These are phyloP conservation scores for Solanum chacoense DNA, from an alignment of 305 asterid genomes.

Conservation along the genomic window DNA sequence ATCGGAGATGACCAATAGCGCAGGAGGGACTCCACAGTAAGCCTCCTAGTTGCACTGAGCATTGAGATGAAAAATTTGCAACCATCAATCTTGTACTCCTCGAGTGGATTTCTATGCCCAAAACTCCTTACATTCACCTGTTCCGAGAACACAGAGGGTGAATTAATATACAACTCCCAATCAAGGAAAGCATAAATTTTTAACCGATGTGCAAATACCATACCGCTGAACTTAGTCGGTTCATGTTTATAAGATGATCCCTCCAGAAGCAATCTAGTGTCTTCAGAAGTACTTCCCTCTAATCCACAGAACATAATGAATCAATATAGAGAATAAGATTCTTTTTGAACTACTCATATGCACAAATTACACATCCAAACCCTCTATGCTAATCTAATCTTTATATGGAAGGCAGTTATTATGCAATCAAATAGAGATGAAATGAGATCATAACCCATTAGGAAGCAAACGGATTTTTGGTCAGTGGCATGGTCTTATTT, in stretches of 20 bases:
- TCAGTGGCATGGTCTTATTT: neutral
- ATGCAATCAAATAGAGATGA: neutral
- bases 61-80: conserved; percentile 95
- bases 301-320: conserved; percentile 4
- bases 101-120: conserved; percentile 95
- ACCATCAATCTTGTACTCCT: conserved; percentile 96
- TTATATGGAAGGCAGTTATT: neutral
- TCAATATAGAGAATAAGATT: neutral
- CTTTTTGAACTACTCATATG: neutral
- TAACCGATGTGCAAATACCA: neutral
- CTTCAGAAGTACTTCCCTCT: conserved; percentile 89
- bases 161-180: neutral
- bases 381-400: neutral
- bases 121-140: conserved; percentile 95
- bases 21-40: conserved; percentile 79
- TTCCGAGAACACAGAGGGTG: neutral
- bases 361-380: neutral
- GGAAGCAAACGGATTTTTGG: neutral
- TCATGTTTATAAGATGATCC: conserved; percentile 99
- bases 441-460: neutral
- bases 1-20: conserved; percentile 86
- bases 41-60: conserved; percentile 88
- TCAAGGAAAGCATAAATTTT: neutral
- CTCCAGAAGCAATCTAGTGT: conserved; percentile 96
- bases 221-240: conserved; percentile 93